phyloP scores from a whole-genome alignment of 2,329 filamentous ascomycete genomes.

The Fusarium beomiforme region DNA sequence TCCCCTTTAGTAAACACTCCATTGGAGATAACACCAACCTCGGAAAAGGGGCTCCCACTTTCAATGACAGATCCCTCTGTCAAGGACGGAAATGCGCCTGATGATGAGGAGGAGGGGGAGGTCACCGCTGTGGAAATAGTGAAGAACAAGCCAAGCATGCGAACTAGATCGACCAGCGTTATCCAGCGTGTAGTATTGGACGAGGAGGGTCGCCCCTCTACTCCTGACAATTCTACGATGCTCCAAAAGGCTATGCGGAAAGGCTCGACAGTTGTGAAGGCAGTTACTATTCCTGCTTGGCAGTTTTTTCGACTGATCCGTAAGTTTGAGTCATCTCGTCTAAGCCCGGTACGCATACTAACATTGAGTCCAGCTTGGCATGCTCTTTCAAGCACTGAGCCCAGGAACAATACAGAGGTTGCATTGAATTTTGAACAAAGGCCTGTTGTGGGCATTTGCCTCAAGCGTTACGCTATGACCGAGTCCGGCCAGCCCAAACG shows the following conservation, averaged over 20 bases:
- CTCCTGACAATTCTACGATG: slow-evolving; percentile 54
- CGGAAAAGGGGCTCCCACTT: slow-evolving; percentile 21
- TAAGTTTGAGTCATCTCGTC: slow-evolving; percentile 57
- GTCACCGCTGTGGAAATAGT: slow-evolving; percentile 33
- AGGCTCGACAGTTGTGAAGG: slow-evolving; percentile 70
- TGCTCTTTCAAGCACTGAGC: slow-evolving; percentile 65
- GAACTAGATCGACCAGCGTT: slow-evolving; percentile 66
- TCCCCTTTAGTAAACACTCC: slow-evolving; percentile 47
- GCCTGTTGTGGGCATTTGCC: slow-evolving; percentile 89
- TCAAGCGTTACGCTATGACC: slow-evolving; percentile 85
- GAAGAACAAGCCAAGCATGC: slow-evolving; percentile 48
- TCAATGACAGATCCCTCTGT: background rate
- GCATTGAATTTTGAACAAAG: slow-evolving; percentile 87
- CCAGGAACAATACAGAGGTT: slow-evolving; percentile 78
- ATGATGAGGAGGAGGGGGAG: slow-evolving; percentile 30
- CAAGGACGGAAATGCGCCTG: slow-evolving; percentile 13
- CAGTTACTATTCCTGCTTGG: slow-evolving; percentile 96
- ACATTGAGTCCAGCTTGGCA: slow-evolving; percentile 78
- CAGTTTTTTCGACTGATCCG: slow-evolving; percentile 95
- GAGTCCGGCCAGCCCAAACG: slow-evolving; percentile 74
- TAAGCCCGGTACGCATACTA: slow-evolving; percentile 42
- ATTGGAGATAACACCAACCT: slow-evolving; percentile 29
- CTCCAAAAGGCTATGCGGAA: slow-evolving; percentile 56
- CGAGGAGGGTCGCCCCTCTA: slow-evolving; percentile 57
- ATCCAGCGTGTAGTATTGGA: slow-evolving; percentile 69